These are phyloP conservation scores for Thalassiosira mediterranea DNA, from an alignment of 352 stramenopile genomes.

Conservation along the genomic window DNA sequence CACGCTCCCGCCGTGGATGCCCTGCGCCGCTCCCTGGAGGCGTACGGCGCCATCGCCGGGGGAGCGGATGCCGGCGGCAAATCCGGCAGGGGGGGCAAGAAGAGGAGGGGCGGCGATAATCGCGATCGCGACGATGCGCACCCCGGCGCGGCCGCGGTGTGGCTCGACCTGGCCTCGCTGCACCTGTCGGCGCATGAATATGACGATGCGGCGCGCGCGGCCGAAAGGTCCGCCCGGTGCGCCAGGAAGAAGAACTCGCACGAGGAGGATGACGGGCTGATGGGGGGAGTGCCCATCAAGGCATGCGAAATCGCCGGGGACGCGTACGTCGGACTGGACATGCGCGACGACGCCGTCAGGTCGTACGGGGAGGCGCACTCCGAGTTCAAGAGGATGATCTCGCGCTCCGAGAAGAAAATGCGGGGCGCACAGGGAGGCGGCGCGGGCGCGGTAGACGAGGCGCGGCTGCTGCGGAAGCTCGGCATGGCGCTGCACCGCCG, in stretches of 20 bases:
- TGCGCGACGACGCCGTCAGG: slow-evolving; percentile 31
- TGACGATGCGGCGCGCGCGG: slow-evolving; percentile 30
- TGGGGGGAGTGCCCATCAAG: slow-evolving; percentile 22
- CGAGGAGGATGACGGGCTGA: slow-evolving; percentile 5
- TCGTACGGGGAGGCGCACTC: slow-evolving; percentile 46
- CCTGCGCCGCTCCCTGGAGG: slow-evolving; percentile 30
- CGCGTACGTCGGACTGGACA: slow-evolving; percentile 25
- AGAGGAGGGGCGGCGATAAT: neutral
- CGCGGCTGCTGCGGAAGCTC: slow-evolving; percentile 37
- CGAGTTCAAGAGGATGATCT: slow-evolving; percentile 29
- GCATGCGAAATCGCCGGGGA: slow-evolving; percentile 34
- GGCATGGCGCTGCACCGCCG: slow-evolving; percentile 29
- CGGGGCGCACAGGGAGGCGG: neutral
- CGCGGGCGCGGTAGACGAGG: slow-evolving; percentile 14
- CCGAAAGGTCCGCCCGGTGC: slow-evolving; percentile 22
- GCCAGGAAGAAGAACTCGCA: slow-evolving; percentile 9
- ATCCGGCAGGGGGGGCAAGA: neutral
- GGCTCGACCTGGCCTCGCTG: slow-evolving; percentile 40
- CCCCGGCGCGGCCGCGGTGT: slow-evolving; percentile 33
- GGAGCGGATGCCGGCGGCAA: neutral
- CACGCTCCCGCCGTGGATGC: slow-evolving; percentile 36
- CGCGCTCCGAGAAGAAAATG: neutral
- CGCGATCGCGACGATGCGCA: slow-evolving; percentile 10
- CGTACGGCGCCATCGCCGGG: slow-evolving; percentile 20
- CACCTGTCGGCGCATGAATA: slow-evolving; percentile 32